These are phyloP conservation scores for Ophiostoma australiae DNA, from an alignment of 2,329 filamentous ascomycete species.

Conservation along the genomic window DNA sequence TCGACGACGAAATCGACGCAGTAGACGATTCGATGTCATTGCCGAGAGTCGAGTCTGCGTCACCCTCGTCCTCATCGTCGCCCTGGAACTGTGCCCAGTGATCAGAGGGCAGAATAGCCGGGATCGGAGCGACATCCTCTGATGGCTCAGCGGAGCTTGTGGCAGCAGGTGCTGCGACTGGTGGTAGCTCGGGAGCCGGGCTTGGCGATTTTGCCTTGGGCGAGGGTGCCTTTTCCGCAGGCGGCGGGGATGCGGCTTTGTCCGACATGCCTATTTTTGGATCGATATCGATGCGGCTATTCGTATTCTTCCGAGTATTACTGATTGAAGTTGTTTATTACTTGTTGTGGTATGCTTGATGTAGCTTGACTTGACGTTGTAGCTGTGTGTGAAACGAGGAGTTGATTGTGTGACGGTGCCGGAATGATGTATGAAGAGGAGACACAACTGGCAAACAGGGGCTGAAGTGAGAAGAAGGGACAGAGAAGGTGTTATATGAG, in stretches of 20 bases:
- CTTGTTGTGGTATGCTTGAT: not conserved
- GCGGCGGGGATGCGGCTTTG: constrained; percentile 6
- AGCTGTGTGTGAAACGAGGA: not conserved
- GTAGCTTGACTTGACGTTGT: not conserved
- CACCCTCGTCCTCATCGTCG: not conserved
- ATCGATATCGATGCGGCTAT: not conserved
- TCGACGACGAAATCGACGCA: constrained; percentile 33
- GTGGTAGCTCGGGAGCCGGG: not conserved
- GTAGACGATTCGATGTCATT: constrained; percentile 26
- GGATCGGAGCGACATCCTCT: not conserved
- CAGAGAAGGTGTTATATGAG: constrained; percentile 5
- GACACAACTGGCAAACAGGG: not conserved
- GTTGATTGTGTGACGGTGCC: not conserved
- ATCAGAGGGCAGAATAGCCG: not conserved
- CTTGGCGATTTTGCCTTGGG: not conserved
- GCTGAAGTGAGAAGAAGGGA: not conserved
- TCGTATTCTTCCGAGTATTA: not conserved
- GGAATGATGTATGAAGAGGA: not conserved
- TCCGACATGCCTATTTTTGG: not conserved
- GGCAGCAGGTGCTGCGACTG: not conserved
- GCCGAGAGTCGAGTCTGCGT: constrained; percentile 21
- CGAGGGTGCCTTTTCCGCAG: not conserved
- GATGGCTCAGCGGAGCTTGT: not conserved
- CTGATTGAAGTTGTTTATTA: not conserved
- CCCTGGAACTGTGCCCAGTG: not conserved